phyloP scores from a whole-genome alignment of 1,139 yeast species.

The Cylindricascospora bacillispora region DNA sequence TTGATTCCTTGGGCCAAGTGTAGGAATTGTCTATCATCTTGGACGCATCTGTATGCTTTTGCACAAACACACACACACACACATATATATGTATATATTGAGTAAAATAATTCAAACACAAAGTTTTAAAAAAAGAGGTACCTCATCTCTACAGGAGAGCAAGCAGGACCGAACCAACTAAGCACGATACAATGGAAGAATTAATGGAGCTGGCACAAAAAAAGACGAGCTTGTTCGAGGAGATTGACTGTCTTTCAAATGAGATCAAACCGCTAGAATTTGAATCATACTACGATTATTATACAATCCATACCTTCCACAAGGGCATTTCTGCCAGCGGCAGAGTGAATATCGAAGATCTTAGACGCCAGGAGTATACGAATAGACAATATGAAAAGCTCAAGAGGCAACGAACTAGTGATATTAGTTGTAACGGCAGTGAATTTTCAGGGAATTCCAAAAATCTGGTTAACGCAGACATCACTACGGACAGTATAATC shows the following conservation, averaged over 20 bases:
- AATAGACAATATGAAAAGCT: conserved; percentile 14
- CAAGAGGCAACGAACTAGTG: no score
- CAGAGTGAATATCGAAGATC: conserved; percentile 18
- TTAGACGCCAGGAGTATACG: conserved; percentile 20
- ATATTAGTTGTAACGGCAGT: no score
- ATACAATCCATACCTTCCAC: conserved; percentile 17
- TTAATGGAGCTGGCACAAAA: no score
- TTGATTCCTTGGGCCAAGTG: conserved; percentile 18
- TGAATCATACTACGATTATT: conserved; percentile 25
- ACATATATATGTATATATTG: no score
- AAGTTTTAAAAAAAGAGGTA: no score
- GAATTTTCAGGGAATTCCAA: background rate
- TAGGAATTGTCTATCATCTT: conserved; percentile 5
- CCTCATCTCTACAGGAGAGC: no score
- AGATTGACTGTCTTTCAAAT: no score
- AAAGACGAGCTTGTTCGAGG: no score
- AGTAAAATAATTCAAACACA: no score
- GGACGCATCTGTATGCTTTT: background rate
- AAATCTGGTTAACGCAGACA: background rate
- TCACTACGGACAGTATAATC: background rate
- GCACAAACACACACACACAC: no score
- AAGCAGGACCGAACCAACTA: no score
- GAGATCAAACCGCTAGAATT: conserved; percentile 20
- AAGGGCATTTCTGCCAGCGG: conserved; percentile 26
- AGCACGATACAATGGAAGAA: no score